Evolutionary conservation across 139 green algal genomes (phyloP), one percentile per base, ranked within the genome.

Genomic region (Ulvella scutata): DNA sequence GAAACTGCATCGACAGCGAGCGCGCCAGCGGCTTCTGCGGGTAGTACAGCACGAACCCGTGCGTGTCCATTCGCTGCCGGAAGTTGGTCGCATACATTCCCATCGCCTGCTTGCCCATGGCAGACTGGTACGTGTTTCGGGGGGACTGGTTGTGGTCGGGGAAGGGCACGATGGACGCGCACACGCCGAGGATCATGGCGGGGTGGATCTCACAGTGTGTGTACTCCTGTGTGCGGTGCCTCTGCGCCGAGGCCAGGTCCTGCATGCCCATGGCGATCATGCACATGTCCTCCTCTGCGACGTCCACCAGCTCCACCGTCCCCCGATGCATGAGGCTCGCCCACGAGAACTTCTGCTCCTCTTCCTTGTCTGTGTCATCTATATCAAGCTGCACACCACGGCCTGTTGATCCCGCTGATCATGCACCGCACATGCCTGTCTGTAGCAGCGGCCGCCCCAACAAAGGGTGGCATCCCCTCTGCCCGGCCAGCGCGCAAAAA

Each of bases 151-250:
- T 99, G 92, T 99, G 95, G 82, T 99, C 94, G 1, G 95, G 94
- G 88, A 99, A 99, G 38, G 95, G 95, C 72, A 99, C 96, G 83
- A 98, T 99, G 74, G 88, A 96, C 2, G 88, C 95, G 78, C 93
- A 98, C 43, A 99, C 92, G 37, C 95, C 95, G 72, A 99, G 86
- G 84, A 99, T 97, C 92, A 99, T 96, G 51, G 87, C 85, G 0
- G 95, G 95, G 83, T 99, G 93, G 76, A 99, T 96, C 87, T 99
- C 95, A 77, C 91, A 96, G 83, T 99, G 95, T 4, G 95, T 99
- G 89, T 97, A 99, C 20, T 67, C 51, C 1, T 67, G 51, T 26
- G 51, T 67, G 51, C 51, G 51, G n/a, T 38, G 67, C 43, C 77
- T 61, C 21, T 83, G 79, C 7, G 87, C 88, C n/a, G 73, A 75